These are phyloP conservation scores for Dictyostelium firmibasis DNA, from an alignment of 78 protist genomes.

Conservation along the genomic window DNA sequence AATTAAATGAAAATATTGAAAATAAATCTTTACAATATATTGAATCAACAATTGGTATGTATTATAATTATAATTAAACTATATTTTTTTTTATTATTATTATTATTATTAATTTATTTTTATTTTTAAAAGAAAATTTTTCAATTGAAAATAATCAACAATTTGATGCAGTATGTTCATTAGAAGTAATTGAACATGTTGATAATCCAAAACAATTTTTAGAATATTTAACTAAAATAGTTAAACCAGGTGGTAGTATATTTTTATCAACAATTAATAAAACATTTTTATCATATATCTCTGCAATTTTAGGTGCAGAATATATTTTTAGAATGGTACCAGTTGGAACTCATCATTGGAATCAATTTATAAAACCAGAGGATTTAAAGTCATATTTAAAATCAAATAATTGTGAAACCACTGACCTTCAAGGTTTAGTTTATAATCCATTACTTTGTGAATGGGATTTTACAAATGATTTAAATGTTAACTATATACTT, in stretches of 20 bases:
- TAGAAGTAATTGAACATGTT: conserved; percentile 78
- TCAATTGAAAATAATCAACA: not conserved
- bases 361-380: conserved; percentile 21
- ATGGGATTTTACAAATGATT: conserved; percentile 22
- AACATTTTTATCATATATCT: conserved; percentile 25
- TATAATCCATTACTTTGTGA: conserved; percentile 32
- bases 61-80: too few species aligned
- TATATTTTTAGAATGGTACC: conserved; percentile 40
- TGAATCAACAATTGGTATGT: conserved; percentile 41
- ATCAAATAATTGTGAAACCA: not conserved
- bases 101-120: not conserved
- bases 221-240: not conserved
- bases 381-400: not conserved
- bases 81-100: not conserved
- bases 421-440: conserved; percentile 38
- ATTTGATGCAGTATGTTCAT: conserved; percentile 50
- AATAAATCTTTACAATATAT: conserved; percentile 4
- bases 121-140: not conserved
- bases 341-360: conserved; percentile 65
- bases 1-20: not conserved
- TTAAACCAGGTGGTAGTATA: conserved; percentile 76
- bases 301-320: conserved; percentile 46
- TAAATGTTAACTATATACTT: conserved; percentile 38
- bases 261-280: conserved; percentile 68
- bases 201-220: conserved; percentile 65